Base-by-base conservation (phyloP, 2,329 filamentous ascomycete species). In the Dactylellina parvicollis region DNA sequence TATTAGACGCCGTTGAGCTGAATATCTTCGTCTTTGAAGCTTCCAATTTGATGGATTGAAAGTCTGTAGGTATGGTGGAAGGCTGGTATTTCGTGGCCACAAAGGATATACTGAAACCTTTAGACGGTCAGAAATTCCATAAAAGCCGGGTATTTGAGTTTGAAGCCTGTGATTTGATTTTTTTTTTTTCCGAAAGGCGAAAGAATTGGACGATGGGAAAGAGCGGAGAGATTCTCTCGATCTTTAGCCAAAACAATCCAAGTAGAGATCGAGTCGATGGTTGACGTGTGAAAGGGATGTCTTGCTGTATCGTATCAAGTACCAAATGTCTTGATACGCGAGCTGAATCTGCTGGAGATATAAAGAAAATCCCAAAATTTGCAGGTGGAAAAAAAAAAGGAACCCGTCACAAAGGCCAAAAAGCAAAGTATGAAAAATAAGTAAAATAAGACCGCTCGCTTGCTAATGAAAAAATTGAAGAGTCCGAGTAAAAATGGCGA, bases 381-480 rank as follows among this genome's bases (percentile, higher is more conserved):
- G 14, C 57, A 67, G 42, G 30, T 47, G 70, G 56, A 56, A 64
- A 72, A 54, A n/a, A n/a, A 65, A 55, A 38, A 66, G 42, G 50
- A 61, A 57, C 46, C 52, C 57, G 69, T 71, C 70, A 60, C 75
- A 77, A 77, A 76, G 66, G 61, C 74, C 70, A 74, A 76, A 77
- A 78, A 76, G 71, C 71, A 55, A 59, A 75, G 60, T 65, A 49
- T 47, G 62, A 57, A 38, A 36, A 70, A 77, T 75, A 77, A 78
- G 75, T 50, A 22, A 55, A 55, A 61, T 52, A 61, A 49, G 75
- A 64, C 56, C 47, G 72, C 56, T 56, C 75, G 55, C 60, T 52
- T 70, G 65, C 65, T 75, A 71, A 65, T 40, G 54, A 46, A 60
- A 57, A 28, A 56, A 55, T 52, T 26, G 10, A 46, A n/a, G n/a